These are phyloP conservation scores for Thelonectria olida DNA, from an alignment of 2,329 filamentous ascomycete species.

Conservation along the genomic window DNA sequence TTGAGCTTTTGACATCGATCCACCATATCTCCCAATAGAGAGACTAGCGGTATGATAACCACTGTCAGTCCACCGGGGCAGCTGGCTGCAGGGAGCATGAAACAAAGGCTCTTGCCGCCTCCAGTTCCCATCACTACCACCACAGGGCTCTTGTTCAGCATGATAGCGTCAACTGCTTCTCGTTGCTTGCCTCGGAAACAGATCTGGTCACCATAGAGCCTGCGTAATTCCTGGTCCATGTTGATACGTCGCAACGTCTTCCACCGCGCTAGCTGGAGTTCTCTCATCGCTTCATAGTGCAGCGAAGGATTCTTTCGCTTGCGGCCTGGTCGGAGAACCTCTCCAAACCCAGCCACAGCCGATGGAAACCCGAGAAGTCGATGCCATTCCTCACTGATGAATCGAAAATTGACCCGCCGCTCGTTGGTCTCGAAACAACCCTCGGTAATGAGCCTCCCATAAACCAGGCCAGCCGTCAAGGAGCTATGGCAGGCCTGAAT, in stretches of 20 bases:
- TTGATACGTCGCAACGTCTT: background rate
- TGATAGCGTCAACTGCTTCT: background rate
- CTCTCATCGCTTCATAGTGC: background rate
- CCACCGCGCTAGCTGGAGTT: background rate
- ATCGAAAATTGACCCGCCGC: no score
- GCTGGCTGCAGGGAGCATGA: no score
- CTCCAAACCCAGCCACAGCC: background rate
- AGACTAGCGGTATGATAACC: conserved; percentile 5
- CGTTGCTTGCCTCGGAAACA: background rate
- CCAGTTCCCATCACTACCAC: no score
- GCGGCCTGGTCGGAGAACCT: background rate
- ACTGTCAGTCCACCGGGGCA: no score
- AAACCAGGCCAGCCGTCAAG: no score
- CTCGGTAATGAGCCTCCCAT: no score
- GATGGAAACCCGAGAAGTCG: background rate
- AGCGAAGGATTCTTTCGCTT: conserved; percentile 4
- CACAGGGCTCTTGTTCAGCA: no score
- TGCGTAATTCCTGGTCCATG: background rate
- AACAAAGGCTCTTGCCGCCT: no score
- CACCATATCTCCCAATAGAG: conserved; percentile 8
- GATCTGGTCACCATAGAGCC: background rate
- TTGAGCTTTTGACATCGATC: conserved; percentile 3
- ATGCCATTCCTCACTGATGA: conserved; percentile 4
- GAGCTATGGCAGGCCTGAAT: background rate
- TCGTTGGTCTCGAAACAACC: no score